Evolutionary conservation across 169 alveolate species (phyloP), one percentile per base, ranked within the genome.

Genomic region (Toxoplasma gondii): DNA sequence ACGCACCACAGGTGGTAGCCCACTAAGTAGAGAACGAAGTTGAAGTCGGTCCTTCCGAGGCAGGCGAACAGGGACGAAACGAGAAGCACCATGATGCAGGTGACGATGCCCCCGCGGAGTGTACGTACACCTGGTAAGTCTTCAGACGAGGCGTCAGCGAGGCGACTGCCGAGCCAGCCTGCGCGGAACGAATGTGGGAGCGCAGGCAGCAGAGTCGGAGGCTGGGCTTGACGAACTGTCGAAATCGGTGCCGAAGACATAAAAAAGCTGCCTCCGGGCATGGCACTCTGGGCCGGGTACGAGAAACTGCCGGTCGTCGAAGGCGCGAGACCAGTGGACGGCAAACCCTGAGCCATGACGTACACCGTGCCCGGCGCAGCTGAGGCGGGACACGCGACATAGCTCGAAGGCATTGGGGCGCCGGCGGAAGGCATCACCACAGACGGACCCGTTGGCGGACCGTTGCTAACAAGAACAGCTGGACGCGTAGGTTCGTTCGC

Each of bases 1-100:
- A 92, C 84, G 69, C 95, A 92, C 95, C 95, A 92, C 45, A 92
- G 31, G 69, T 92, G 95, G 69, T 92, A 92, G 29, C 95, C 95
- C 10, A 92, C 81, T 54, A 92, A 24, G 58, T 92, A 92, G 43
- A 92, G 45, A 0, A 83, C 95, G 31, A 83, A 92, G 86, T 84
- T 92, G 69, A 92, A 92, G 70, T 92, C 95, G 7, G 88, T 38
- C 16, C 95, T 64, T 34, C 95, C 95, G 2, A 92, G 29, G 44
- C 74, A 58, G 64, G 92, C 92, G 83, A 92, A 92, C 43, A 92
- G 53, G 27, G 95, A 92, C 49, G 49, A 43, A 7, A 67, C 80
- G 16, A 92, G 80, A 24, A 92, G 84, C 27, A 92, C 41, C 90
- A 82, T 82, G 29, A 82, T 29, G 90, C 90, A 82, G 1, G 67